These are phyloP conservation scores for Sugiyamaella sp. DNA, from an alignment of 1,139 yeast species.

Conservation along the genomic window DNA sequence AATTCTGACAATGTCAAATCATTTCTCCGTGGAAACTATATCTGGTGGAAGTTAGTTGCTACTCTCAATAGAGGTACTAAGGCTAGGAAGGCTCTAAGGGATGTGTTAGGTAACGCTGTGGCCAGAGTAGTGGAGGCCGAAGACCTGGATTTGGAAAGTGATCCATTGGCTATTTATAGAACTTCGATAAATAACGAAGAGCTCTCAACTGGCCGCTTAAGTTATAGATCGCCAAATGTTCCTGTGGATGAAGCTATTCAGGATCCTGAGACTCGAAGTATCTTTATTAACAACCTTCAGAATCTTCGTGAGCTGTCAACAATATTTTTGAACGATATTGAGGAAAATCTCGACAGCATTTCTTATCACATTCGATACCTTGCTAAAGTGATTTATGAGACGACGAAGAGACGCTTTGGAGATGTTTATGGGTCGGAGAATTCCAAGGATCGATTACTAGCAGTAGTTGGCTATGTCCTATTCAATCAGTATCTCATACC, in stretches of 20 bases:
- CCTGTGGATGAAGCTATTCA: constrained; percentile 75
- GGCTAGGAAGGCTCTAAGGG: constrained; percentile 59
- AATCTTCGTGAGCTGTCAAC: constrained; percentile 71
- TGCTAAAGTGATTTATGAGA: constrained; percentile 45
- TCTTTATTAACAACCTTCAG: constrained; percentile 75
- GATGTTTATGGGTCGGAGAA: constrained; percentile 21
- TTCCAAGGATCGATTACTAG: constrained; percentile 51
- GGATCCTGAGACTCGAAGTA: constrained; percentile 67
- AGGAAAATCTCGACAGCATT: constrained; percentile 48
- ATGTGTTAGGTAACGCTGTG: constrained; percentile 57
- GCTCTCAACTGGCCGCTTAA: constrained; percentile 46
- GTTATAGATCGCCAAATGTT: constrained; percentile 50
- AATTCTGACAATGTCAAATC: constrained; percentile 33
- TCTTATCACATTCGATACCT: constrained; percentile 67
- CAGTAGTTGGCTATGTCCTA: constrained; percentile 70
- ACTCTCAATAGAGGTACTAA: constrained; percentile 61
- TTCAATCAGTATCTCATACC: constrained; percentile 65
- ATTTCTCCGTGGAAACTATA: constrained; percentile 39
- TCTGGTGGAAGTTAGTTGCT: constrained; percentile 56
- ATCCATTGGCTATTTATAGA: constrained; percentile 65
- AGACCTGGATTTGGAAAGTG: constrained; percentile 71
- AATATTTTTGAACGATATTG: constrained; percentile 55
- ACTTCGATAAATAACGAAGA: constrained; percentile 53
- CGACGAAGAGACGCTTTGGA: constrained; percentile 49
- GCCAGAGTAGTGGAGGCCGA: constrained; percentile 56